Base-by-base conservation (phyloP, 2,329 filamentous ascomycete genomes). In the Paecilomyces sp. region DNA sequence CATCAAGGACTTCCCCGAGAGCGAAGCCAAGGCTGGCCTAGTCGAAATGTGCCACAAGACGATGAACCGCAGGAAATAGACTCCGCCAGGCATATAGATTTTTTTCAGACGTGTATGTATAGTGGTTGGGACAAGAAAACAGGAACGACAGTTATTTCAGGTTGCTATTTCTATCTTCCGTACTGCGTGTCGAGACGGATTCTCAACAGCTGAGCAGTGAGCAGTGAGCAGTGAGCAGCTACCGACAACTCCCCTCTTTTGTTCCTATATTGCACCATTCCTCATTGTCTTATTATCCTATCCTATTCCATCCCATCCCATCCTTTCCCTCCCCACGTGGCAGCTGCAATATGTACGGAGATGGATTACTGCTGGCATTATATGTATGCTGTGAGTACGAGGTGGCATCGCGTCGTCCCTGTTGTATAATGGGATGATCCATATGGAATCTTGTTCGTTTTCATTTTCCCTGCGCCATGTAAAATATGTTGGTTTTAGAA, bases 1-100 rank as follows among this genome's bases (percentile, higher is more conserved):
- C 18, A 53, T 92, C 68, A 82, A 84, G 64, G 78, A 80, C 54
- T 96, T 99, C 75, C 94, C 94, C 6, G 88, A 92, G n/a, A 93
- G 92, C 73, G 93, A 97, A 65, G 94, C 94, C 60, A 97, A 96
- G 79, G 85, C 89, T 31, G 93, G 93, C 0, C 80, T 99, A 50
- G 80, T 96, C 54, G 91, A 97, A 70, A 97, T 97, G 91, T 95
- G 92, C 66, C 84, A 88, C 67, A 97, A 96, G 80, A 92, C 92
- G 15, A 85, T 96, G 80, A 88, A 91, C 77, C 84, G 93, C 70
- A 84, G 91, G 74, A 97, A 96, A 77, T 97, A 70, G 41, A 55
- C 18, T 7, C 15, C 3, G 41, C 15, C 41, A 47, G 13, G n/a
- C 41, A 18, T 47, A 47, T 47, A 47, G n/a, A 47, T 18, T 18